A percentile compares a stretch with the other conserved stretches of the same genome.
phyloP scores from a whole-genome alignment of 495 filamentous ascomycete species.

The Ramalina intermedia region DNA sequence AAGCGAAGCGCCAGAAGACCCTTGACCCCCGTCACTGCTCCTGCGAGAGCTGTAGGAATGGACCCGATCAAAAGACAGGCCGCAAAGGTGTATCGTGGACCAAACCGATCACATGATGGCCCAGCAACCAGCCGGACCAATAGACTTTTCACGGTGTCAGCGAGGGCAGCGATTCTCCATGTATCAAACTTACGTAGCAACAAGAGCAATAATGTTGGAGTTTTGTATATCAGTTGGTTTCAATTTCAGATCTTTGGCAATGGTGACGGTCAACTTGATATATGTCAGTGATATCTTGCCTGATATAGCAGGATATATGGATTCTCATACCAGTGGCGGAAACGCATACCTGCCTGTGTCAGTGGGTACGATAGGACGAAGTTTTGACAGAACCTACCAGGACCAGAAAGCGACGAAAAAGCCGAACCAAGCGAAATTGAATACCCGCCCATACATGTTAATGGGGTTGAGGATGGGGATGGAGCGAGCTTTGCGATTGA shows the following conservation, averaged over 20 bases:
- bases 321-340: slow-evolving; percentile 55
- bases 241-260: slow-evolving; percentile 63
- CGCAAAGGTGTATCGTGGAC: slow-evolving; percentile 70
- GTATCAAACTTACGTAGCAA: slow-evolving; percentile 49
- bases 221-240: slow-evolving; percentile 62
- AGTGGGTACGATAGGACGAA: not conserved
- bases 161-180: not conserved
- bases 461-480: slow-evolving; percentile 71
- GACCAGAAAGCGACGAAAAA: slow-evolving; percentile 95
- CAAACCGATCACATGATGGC: slow-evolving; percentile 71
- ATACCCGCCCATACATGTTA: slow-evolving; percentile 73
- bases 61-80: slow-evolving; percentile 57
- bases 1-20: slow-evolving; percentile 72
- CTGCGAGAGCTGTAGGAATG: slow-evolving; percentile 73
- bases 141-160: slow-evolving; percentile 35
- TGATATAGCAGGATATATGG: not conserved
- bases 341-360: slow-evolving; percentile 41
- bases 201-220: slow-evolving; percentile 79
- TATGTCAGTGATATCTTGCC: slow-evolving; percentile 3
- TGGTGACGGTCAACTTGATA: slow-evolving; percentile 54
- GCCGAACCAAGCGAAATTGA: slow-evolving; percentile 88
- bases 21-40: slow-evolving; percentile 50
- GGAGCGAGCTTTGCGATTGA: slow-evolving; percentile 65
- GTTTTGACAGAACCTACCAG: slow-evolving; percentile 40
- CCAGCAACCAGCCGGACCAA: slow-evolving; percentile 72